Base-by-base conservation (phyloP, 2,329 filamentous ascomycete species). In the Periconia sp. region DNA sequence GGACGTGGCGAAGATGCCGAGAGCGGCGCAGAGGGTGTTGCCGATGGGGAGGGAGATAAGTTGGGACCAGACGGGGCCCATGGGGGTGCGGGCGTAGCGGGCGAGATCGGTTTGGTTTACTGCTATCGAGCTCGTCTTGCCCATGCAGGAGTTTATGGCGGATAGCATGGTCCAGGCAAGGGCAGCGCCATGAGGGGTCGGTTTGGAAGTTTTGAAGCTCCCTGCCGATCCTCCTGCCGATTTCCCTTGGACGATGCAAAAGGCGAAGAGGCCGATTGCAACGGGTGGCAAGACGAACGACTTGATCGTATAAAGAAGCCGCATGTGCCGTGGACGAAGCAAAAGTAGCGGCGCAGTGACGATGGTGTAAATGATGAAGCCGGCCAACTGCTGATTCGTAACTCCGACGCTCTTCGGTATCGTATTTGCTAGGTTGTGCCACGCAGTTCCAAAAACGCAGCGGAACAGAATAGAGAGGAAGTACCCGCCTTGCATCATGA, bases 361-460 rank as follows among this genome's bases (percentile, higher is more conserved):
- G 8, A 54, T n/a, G 34, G 26, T 29, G 35, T 29, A 43, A 6
- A 48, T 32, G 21, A 48, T 56, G 54, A 64, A 63, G 12, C 50
- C 54, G 21, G 59, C 25, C 25, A 64, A 48, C 23, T 59, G 49
- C 25, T 50, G 46, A 0, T 50, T 52, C 3, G 59, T 61, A 28
- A 63, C 51, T 4, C 54, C 56, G 4, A 52, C 47, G 16, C 48
- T 52, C 10, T 36, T 32, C 5, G 60, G 48, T 1, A 61, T 46
- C 5, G 50, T 43, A 17, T 61, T 62, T 1, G 48, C 56, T 22
- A 40, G 56, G 22, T 61, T 52, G 4, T 59, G 48, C 68, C 68
- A 72, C 2, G 46, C 39, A 10, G 50, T 42, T 1, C 69, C 71
- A 26, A 68, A 70, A 19, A 71, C 56, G 43, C 63, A 63, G 16